A percentile compares a stretch with the other conserved stretches of the same genome.
Conservation (phyloP, 1,139 yeast species). For the Blastobotrys capitulatus region DNA sequence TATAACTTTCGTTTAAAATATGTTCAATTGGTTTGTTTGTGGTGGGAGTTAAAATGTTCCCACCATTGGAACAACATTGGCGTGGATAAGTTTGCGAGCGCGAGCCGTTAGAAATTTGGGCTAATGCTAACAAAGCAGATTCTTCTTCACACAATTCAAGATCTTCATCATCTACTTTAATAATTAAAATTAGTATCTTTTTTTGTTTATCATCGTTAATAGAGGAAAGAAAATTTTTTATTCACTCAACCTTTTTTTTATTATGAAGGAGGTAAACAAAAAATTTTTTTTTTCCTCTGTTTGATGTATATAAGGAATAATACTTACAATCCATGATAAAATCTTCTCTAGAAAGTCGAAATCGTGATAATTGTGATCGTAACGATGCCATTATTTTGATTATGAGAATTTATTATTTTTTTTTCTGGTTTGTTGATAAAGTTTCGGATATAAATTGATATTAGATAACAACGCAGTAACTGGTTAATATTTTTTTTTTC, state of each 20-base stretch:
- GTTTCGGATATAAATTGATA: too few species aligned
- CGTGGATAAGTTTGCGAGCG: slow-evolving; percentile 9
- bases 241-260: too few species aligned
- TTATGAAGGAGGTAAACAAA: too few species aligned
- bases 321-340: background rate
- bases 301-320: too few species aligned
- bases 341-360: background rate
- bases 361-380: background rate
- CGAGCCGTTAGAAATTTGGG: slow-evolving; percentile 5
- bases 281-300: too few species aligned
- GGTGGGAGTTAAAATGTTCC: slow-evolving; percentile 5
- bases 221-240: too few species aligned
- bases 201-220: background rate
- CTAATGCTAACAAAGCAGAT: background rate
- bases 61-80: slow-evolving; percentile 2
- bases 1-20: slow-evolving; percentile 2
- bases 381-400: background rate
- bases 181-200: background rate
- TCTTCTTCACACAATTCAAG: slow-evolving; percentile 11
- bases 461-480: too few species aligned
- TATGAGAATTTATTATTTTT: background rate
- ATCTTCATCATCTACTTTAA: background rate
- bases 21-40: slow-evolving; percentile 2
- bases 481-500: too few species aligned
- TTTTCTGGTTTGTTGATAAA: too few species aligned